phyloP scores from a whole-genome alignment of 257 asterid species.

The Solanum sparsipilum region DNA sequence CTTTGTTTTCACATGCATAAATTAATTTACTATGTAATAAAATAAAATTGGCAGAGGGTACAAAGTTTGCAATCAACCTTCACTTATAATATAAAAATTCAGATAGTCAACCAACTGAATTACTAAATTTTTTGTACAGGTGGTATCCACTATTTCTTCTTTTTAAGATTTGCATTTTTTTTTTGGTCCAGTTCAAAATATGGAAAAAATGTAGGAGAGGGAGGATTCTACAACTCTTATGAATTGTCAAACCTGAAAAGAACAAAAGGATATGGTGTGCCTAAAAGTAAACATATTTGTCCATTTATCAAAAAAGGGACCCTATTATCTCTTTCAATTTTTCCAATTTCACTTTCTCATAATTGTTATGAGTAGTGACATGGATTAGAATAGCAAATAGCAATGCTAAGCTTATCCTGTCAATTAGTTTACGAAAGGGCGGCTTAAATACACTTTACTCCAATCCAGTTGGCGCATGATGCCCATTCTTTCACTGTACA shows the following conservation, averaged over 20 bases:
- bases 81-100: neutral
- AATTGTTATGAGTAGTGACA: neutral
- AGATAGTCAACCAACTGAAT: neutral
- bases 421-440: neutral
- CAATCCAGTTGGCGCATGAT: neutral
- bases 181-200: neutral
- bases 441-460: neutral
- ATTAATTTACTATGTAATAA: neutral
- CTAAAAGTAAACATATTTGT: neutral
- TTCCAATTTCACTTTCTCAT: neutral
- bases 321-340: neutral
- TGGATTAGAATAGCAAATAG: neutral
- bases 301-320: neutral
- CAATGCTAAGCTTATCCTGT: neutral
- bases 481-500: neutral
- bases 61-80: neutral
- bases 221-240: neutral
- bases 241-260: neutral
- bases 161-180: neutral
- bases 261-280: neutral
- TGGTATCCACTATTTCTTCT: neutral
- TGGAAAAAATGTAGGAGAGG: neutral
- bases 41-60: neutral
- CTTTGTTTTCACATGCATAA: neutral
- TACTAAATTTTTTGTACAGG: rapidly evolving